Percentiles rank a stretch among this genome's conserved stretches.
These are phyloP conservation scores for Agrocybe chaxingu DNA, from an alignment of 768 basidiomycete species.

Conservation along the genomic window DNA sequence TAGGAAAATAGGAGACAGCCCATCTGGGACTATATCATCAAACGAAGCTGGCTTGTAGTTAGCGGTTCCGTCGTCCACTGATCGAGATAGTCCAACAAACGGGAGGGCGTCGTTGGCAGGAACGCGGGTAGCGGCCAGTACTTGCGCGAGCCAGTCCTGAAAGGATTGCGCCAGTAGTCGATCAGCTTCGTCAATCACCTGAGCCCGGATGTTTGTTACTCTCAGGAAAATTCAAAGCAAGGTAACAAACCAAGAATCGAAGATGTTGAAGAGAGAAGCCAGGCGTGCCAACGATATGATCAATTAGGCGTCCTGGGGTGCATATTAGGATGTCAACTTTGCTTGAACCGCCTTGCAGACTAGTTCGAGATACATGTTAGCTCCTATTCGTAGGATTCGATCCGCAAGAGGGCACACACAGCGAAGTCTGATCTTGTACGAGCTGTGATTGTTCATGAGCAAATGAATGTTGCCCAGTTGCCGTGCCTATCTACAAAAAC, in stretches of 20 bases:
- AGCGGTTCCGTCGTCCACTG: too few species aligned
- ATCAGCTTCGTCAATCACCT: constrained; percentile 99
- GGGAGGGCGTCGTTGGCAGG: constrained; percentile 3
- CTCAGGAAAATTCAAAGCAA: neutral
- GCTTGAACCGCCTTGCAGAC: constrained; percentile 81
- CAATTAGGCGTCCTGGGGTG: constrained; percentile 93
- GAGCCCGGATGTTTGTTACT: neutral
- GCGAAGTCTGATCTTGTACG: constrained; percentile 52
- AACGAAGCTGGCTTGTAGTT: neutral
- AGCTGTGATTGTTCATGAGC: constrained; percentile 85
- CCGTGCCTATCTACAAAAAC: constrained; percentile 58
- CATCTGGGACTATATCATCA: constrained; percentile 3
- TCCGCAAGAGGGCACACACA: constrained; percentile 34
- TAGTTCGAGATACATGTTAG: constrained; percentile 23
- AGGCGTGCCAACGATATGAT: constrained; percentile 84
- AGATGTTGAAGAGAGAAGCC: constrained; percentile 94
- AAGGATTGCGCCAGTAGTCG: constrained; percentile 93
- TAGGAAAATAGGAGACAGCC: constrained; percentile 51
- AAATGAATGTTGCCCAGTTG: constrained; percentile 94
- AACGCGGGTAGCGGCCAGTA: constrained; percentile 68
- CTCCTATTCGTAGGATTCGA: neutral
- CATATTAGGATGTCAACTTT: constrained; percentile 93
- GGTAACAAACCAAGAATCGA: constrained; percentile 75
- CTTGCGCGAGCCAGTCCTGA: constrained; percentile 89
- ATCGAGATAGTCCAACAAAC: too few species aligned